Conservation (phyloP, 805 yeast genomes). For the Jamesozyma jinghongensis region DNA sequence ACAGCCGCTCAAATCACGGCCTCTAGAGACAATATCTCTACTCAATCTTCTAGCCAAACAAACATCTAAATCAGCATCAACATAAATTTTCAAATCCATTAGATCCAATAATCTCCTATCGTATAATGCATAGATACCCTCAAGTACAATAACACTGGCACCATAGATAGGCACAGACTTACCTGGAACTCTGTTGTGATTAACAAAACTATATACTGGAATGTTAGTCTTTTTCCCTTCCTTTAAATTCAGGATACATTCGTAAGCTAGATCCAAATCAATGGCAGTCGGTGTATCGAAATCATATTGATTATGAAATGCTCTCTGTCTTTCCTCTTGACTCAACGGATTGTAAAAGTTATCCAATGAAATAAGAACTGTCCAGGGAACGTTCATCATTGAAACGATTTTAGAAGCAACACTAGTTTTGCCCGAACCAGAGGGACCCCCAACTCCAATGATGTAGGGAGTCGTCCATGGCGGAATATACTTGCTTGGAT, state of each 20-base stretch:
- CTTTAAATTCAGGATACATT: conserved; percentile 56
- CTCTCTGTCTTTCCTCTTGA: conserved; percentile 49
- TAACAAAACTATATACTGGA: conserved; percentile 59
- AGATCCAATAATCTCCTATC: conserved; percentile 58
- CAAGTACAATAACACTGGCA: conserved; percentile 85
- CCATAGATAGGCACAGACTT: conserved; percentile 76
- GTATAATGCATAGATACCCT: conserved; percentile 80
- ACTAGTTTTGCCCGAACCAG: conserved; percentile 91
- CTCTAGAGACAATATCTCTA: conserved; percentile 79
- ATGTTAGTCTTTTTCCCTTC: conserved; percentile 60
- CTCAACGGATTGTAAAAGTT: conserved; percentile 78
- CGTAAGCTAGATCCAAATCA: conserved; percentile 64
- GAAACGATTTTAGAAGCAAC: conserved; percentile 77
- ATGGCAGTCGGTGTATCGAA: conserved; percentile 82
- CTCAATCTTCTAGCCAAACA: conserved; percentile 83
- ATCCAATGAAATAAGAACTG: conserved; percentile 80
- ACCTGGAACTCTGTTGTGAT: conserved; percentile 52
- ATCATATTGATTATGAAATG: conserved; percentile 66
- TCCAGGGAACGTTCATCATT: conserved; percentile 84
- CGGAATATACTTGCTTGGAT: conserved; percentile 42
- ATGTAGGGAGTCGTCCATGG: conserved; percentile 88
- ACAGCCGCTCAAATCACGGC: conserved; percentile 75
- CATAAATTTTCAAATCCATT: conserved; percentile 82
- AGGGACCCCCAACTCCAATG: conserved; percentile 78
- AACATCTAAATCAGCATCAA: conserved; percentile 88